Evolutionary conservation across 2,329 filamentous ascomycete genomes (phyloP).

Genomic region (Fusarium marasasianum): DNA sequence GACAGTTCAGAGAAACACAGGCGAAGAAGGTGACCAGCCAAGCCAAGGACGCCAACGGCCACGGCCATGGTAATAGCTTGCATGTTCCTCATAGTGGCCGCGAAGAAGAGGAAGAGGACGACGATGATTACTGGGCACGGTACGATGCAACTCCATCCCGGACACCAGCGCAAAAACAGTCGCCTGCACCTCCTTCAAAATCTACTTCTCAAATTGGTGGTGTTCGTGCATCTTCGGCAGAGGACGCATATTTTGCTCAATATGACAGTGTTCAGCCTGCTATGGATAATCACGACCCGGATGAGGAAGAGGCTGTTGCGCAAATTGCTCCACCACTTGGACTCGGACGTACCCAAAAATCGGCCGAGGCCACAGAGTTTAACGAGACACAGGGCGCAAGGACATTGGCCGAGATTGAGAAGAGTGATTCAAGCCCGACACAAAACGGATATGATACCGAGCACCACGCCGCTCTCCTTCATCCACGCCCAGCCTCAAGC

Average conservation of each 20-base stretch:
- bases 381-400: constrained; percentile 50
- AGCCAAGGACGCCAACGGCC: constrained; percentile 21
- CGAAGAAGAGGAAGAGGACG: constrained; percentile 70
- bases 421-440: constrained; percentile 48
- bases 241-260: constrained; percentile 79
- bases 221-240: constrained; percentile 53
- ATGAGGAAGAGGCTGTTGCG: constrained; percentile 64
- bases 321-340: constrained; percentile 49
- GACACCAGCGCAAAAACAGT: constrained; percentile 70
- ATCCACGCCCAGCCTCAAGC: constrained; percentile 68
- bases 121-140: constrained; percentile 82
- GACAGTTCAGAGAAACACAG: constrained; percentile 55
- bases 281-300: constrained; percentile 83
- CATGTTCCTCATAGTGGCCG: constrained; percentile 21
- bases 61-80: constrained; percentile 13
- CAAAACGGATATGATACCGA: constrained; percentile 44
- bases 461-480: constrained; percentile 55
- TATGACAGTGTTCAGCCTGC: constrained; percentile 83
- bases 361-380: constrained; percentile 32
- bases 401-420: constrained; percentile 56
- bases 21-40: constrained; percentile 33
- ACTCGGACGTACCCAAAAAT: constrained; percentile 31
- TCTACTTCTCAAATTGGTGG: constrained; percentile 39
- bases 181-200: constrained; percentile 64
- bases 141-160: constrained; percentile 77